A percentile compares a stretch with the other conserved stretches of the same genome.
Evolutionary conservation across 2,329 filamentous ascomycete genomes (phyloP).

Genomic region (Coniochaeta hoffmannii): DNA sequence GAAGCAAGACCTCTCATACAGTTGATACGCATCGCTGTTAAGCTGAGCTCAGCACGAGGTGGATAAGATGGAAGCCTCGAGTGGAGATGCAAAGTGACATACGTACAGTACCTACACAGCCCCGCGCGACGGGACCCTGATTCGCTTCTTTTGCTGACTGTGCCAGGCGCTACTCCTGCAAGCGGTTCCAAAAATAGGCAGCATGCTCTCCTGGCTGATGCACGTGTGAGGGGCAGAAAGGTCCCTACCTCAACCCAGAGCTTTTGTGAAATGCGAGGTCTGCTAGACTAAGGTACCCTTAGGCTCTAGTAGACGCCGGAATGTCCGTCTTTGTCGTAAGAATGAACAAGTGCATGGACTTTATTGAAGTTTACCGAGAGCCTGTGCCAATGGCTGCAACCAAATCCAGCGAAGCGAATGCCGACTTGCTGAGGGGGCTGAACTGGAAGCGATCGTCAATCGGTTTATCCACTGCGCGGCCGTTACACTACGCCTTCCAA

Average conservation of each 20-base stretch:
- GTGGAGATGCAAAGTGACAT: too few relatives aligned
- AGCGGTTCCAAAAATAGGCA: too few relatives aligned
- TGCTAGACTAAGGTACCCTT: too few relatives aligned
- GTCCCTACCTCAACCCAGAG: too few relatives aligned
- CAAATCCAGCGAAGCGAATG: neutral
- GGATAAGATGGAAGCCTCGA: too few relatives aligned
- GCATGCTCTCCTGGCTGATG: too few relatives aligned
- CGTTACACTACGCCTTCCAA: neutral
- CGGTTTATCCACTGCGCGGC: neutral
- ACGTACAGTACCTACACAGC: neutral
- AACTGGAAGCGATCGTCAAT: neutral
- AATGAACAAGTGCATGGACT: neutral
- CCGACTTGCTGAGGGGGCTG: neutral
- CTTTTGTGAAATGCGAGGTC: too few relatives aligned
- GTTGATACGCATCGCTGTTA: too few relatives aligned
- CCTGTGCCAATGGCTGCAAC: neutral
- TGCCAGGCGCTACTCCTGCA: neutral
- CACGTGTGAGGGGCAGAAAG: neutral
- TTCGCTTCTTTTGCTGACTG: neutral
- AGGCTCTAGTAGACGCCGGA: neutral
- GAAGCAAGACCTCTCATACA: too few relatives aligned
- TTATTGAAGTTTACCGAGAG: neutral
- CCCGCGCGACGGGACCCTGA: neutral
- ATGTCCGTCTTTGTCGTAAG: neutral
- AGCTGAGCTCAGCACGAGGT: too few relatives aligned